A percentile compares a stretch with the other conserved stretches of the same genome.
These are phyloP conservation scores for Rhodocollybia butyracea DNA, from an alignment of 768 basidiomycete species.

Conservation along the genomic window DNA sequence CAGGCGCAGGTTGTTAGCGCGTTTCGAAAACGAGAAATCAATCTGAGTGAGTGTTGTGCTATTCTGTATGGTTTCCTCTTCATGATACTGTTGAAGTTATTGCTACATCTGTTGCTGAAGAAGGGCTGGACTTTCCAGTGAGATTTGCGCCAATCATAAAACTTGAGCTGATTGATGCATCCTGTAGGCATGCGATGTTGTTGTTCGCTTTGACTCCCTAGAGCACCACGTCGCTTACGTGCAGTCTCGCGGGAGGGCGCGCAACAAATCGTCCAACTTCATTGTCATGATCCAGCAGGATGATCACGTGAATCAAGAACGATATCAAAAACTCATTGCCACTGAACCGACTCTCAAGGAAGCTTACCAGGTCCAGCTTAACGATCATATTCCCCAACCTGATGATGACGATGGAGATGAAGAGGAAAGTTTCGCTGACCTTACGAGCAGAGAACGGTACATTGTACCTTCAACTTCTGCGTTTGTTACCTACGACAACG, in stretches of 20 bases:
- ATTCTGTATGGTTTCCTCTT: constrained; percentile 2
- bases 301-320: constrained; percentile 48
- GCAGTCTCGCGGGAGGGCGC: constrained; percentile 84
- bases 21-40: constrained; percentile 65
- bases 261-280: constrained; percentile 73
- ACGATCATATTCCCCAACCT: constrained; percentile 30
- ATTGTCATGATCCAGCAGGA: constrained; percentile 76
- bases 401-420: constrained; percentile 43
- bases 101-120: constrained; percentile 87
- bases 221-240: constrained; percentile 86
- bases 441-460: constrained; percentile 69
- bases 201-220: constrained; percentile 80
- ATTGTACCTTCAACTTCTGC: constrained; percentile 72
- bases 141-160: neutral
- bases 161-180: neutral
- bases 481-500: constrained; percentile 73
- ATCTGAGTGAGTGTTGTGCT: constrained; percentile 52
- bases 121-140: constrained; percentile 79
- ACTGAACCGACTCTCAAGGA: constrained; percentile 64
- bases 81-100: constrained; percentile 43
- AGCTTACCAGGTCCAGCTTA: constrained; percentile 56
- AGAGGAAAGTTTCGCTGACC: constrained; percentile 46
- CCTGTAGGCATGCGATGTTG: constrained; percentile 73
- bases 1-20: constrained; percentile 53
- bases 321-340: constrained; percentile 55